Conservation (phyloP, 2,329 filamentous ascomycete genomes). For the Tolypocladium pustulatum region DNA sequence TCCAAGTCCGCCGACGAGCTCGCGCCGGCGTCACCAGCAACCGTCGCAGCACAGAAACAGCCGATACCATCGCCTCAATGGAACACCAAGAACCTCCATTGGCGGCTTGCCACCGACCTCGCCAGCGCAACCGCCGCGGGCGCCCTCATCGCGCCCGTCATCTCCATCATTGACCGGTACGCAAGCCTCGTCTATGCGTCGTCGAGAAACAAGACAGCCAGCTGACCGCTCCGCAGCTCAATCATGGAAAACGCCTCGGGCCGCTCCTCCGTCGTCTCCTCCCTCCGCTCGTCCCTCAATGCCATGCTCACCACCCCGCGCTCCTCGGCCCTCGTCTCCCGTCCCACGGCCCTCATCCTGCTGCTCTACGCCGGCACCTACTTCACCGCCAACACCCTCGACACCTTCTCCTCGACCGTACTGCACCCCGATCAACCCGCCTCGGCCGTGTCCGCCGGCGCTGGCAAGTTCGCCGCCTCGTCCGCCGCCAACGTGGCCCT, state of each 20-base stretch:
- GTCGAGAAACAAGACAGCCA: background rate
- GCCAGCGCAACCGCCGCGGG: slow-evolving; percentile 62
- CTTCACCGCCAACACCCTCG: slow-evolving; percentile 75
- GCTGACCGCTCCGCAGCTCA: slow-evolving; percentile 34
- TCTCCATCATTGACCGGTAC: slow-evolving; percentile 80
- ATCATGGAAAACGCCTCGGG: slow-evolving; percentile 79
- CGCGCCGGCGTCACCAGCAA: background rate
- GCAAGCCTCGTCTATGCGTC: background rate
- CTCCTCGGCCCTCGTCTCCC: slow-evolving; percentile 44
- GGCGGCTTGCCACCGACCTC: slow-evolving; percentile 57
- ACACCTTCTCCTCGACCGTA: slow-evolving; percentile 63
- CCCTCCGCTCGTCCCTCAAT: slow-evolving; percentile 46
- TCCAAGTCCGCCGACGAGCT: background rate
- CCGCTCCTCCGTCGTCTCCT: slow-evolving; percentile 44
- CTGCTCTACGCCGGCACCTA: slow-evolving; percentile 83
- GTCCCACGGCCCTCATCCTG: slow-evolving; percentile 59
- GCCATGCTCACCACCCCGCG: slow-evolving; percentile 51
- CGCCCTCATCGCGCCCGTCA: slow-evolving; percentile 68
- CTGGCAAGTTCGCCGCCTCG: slow-evolving; percentile 71
- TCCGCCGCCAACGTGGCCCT: slow-evolving; percentile 74
- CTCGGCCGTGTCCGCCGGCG: slow-evolving; percentile 58
- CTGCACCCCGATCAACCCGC: slow-evolving; percentile 37
- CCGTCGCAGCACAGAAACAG: background rate
- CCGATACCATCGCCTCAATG: slow-evolving; percentile 26
- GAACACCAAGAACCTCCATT: slow-evolving; percentile 66